Evolutionary conservation across 352 stramenopile species (phyloP).

Genomic region (Blastocystis sp.): DNA sequence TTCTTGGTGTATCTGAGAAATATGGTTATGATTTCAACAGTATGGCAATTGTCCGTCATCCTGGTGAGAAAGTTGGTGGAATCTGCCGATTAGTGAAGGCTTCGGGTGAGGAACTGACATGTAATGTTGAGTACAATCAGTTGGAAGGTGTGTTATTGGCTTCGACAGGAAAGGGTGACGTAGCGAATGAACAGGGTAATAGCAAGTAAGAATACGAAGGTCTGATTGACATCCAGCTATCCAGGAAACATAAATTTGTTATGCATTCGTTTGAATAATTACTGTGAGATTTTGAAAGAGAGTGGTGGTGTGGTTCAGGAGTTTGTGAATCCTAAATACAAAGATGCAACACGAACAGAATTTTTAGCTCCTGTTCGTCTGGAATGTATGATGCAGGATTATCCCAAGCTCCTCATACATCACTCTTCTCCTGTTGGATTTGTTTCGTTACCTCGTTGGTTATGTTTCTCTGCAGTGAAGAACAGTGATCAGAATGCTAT

Average conservation of each 20-base stretch:
- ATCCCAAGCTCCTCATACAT: slow-evolving; percentile 73
- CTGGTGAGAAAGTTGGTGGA: slow-evolving; percentile 69
- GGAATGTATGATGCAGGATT: slow-evolving; percentile 90
- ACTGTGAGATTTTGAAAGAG: slow-evolving; percentile 70
- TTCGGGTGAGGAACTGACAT: slow-evolving; percentile 70
- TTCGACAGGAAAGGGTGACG: slow-evolving; percentile 71
- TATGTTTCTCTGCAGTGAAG: slow-evolving; percentile 74
- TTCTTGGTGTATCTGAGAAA: slow-evolving; percentile 63
- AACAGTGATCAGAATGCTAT: slow-evolving; percentile 65
- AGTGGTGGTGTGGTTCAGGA: slow-evolving; percentile 77
- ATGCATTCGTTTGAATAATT: slow-evolving; percentile 74
- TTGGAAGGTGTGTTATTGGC: slow-evolving; percentile 81
- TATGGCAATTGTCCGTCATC: slow-evolving; percentile 50
- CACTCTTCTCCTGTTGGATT: slow-evolving; percentile 76
- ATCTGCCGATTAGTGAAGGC: slow-evolving; percentile 74
- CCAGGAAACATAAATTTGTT: slow-evolving; percentile 85
- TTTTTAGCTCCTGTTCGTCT: slow-evolving; percentile 85
- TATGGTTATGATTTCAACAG: slow-evolving; percentile 33
- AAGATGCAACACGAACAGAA: slow-evolving; percentile 73
- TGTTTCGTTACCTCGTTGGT: slow-evolving; percentile 72
- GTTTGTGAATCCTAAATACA: slow-evolving; percentile 89
- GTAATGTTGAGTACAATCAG: slow-evolving; percentile 91
- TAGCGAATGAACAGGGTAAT: slow-evolving; percentile 71
- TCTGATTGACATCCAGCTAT: slow-evolving; percentile 62
- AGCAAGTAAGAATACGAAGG: neutral